Evolutionary conservation across 2,329 filamentous ascomycete species (phyloP), one percentile per base, ranked within the genome.

Genomic region (Ilyonectria robusta): DNA sequence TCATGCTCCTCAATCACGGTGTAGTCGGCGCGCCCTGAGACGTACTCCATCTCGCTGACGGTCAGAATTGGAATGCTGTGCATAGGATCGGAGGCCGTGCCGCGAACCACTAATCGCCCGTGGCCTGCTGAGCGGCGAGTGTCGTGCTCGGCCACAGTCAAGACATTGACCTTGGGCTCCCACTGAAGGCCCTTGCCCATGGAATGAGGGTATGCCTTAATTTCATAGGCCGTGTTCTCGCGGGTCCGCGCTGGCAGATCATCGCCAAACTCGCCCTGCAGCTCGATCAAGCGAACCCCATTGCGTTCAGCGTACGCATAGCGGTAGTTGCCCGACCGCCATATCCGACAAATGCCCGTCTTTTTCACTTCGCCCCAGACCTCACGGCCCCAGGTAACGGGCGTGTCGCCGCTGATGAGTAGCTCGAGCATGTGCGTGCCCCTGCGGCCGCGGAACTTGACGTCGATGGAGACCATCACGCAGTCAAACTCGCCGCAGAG

Each of bases 401-500:
- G 47, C 2, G 15, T 19, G n/a, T 53, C 37, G 3, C 40, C 47
- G 53, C 58, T 66, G 29, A 66, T 48, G 33, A 66, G 40, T 9
- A 62, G n/a, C 21, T 62, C 26, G 10, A 66, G 51, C 42, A 62
- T 50, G 35, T 57, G 53, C 1, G 19, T 50, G 9, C 58, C 58
- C 10, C 9, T 7, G 9, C 2, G 8, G 15, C 48, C 58, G 6
- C 33, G 26, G 15, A 40, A 66, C 37, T 58, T 37, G 59, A 48
- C 35, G 26, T 59, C 54, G 1, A 58, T 11, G 33, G 53, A 21
- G 26, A 58, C 53, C 2, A 55, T 35, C 11, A 46, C 29, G 10
- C 47, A 59, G 35, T 66, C 63, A 8, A 66, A 66, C 17, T 59
- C 63, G 3, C 63, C 58, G 11, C 58, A 58, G 10, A 62, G 21